Base-by-base conservation (phyloP, 1,284 basidiomycete species). In the Stygiomarasmius scandens region DNA sequence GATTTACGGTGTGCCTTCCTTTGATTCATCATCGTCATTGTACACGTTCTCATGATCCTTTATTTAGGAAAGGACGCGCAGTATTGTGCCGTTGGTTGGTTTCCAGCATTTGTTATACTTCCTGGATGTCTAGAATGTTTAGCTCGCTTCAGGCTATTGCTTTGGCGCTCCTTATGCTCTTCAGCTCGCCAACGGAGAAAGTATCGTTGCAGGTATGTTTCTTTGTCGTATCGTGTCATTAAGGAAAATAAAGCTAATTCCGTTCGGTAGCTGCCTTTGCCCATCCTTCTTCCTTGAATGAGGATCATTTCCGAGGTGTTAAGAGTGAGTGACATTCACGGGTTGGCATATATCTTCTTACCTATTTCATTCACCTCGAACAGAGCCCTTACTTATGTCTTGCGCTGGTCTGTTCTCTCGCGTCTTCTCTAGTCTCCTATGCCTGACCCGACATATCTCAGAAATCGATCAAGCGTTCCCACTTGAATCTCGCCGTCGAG, bases 111-210 rank as follows among this genome's bases (percentile, higher is more conserved):
- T 9, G 2, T 14, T 3, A 27, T 23, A 16, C 10, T 22, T 16
- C 27, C 25, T 36, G 24, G 22, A 16, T 11, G 2, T 45, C 9
- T 52, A 20, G 49, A 20, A 8, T 11, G 9, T 19, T n/a, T 56
- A 16, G 27, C 20, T 2, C 4, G 11, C 14, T 49, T 3, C 46
- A 82, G 82, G 83, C 16, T 84, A 84, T 62, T 86, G 83, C 63
- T 85, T 85, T 61, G 84, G 84, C 1, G 85, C 74, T 11, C 75
- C 81, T 0, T 83, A 77, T 58, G 76, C 77, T 6, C 71, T 82
- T 49, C 72, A 83, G 24, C 65, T 79, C 1, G 73, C 75, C 2
- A 73, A 75, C 0, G 71, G 73, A 0, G 77, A 80, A 49, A 69
- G 71, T 50, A 63, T 84, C n/a, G 72, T 74, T 0, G 82, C 81